Evolutionary conservation across 371 early-diverging fungal species (phyloP).

Genomic region (Saksenaea oblongispora): DNA sequence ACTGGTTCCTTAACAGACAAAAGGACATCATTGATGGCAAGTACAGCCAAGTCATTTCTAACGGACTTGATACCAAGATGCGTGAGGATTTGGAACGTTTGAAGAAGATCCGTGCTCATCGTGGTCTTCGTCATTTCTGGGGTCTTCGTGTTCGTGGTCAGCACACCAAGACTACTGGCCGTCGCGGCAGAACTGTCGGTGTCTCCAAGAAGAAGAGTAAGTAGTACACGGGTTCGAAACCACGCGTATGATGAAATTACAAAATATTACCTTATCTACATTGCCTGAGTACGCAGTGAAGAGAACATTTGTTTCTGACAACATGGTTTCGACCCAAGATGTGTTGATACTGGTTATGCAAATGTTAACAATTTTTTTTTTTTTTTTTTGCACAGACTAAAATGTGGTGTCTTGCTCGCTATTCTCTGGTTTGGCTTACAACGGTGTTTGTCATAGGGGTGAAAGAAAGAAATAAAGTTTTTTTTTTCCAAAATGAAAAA

Average conservation of each 20-base stretch:
- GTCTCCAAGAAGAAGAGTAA: slow-evolving; percentile 91
- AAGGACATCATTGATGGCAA: slow-evolving; percentile 94
- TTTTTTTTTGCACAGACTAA: slow-evolving; percentile 2
- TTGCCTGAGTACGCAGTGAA: slow-evolving; percentile 13
- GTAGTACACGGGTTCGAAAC: slow-evolving; percentile 2
- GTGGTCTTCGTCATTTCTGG: slow-evolving; percentile 94
- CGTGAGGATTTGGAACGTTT: slow-evolving; percentile 95
- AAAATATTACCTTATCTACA: slow-evolving; percentile 13
- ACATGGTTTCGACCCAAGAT: neutral
- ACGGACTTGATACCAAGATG: slow-evolving; percentile 90
- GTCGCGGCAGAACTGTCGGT: slow-evolving; percentile 95
- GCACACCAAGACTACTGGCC: slow-evolving; percentile 97
- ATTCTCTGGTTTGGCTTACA: neutral
- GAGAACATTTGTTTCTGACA: slow-evolving; percentile 12
- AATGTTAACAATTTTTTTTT: neutral
- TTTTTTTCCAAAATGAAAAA: neutral
- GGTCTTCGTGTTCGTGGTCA: slow-evolving; percentile 94
- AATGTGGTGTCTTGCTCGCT: neutral
- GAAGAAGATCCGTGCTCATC: slow-evolving; percentile 93
- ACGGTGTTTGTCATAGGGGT: neutral
- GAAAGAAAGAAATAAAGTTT: neutral
- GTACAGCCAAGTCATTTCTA: slow-evolving; percentile 90
- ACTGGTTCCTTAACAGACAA: slow-evolving; percentile 97
- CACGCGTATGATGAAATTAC: neutral
- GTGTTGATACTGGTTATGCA: neutral